These are phyloP conservation scores for Knufia fluminis DNA, from an alignment of 2,329 filamentous ascomycete species.

Conservation along the genomic window DNA sequence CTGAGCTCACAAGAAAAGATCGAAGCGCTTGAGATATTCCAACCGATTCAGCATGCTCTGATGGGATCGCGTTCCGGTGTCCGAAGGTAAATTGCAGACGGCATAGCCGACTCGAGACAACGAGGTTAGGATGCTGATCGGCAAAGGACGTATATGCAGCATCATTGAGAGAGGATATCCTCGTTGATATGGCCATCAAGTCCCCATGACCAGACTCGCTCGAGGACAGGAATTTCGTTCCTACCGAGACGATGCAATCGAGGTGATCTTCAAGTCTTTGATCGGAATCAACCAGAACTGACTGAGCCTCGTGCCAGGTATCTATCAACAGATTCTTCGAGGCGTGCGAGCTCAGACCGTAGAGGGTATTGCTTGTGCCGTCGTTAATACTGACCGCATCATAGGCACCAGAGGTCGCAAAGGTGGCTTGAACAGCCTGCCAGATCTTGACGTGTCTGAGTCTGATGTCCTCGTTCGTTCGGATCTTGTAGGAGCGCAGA, in stretches of 20 bases:
- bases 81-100: no score
- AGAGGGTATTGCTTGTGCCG: neutral
- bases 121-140: no score
- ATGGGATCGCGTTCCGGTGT: no score
- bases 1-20: no score
- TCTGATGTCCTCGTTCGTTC: neutral
- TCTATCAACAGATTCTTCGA: neutral
- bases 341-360: neutral
- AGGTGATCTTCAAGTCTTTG: slow-evolving; percentile 1
- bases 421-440: neutral
- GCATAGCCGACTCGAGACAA: no score
- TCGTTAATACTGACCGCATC: neutral
- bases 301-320: neutral
- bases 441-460: neutral
- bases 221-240: neutral
- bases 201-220: no score
- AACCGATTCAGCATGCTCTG: no score
- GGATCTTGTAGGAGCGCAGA: neutral
- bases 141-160: no score
- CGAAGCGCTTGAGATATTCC: no score
- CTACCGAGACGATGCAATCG: neutral
- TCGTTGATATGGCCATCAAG: no score
- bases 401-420: neutral
- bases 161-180: no score
- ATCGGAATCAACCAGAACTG: neutral